Evolutionary conservation across 805 yeast genomes (phyloP).

Genomic region (Metschnikowia vanudenii): DNA sequence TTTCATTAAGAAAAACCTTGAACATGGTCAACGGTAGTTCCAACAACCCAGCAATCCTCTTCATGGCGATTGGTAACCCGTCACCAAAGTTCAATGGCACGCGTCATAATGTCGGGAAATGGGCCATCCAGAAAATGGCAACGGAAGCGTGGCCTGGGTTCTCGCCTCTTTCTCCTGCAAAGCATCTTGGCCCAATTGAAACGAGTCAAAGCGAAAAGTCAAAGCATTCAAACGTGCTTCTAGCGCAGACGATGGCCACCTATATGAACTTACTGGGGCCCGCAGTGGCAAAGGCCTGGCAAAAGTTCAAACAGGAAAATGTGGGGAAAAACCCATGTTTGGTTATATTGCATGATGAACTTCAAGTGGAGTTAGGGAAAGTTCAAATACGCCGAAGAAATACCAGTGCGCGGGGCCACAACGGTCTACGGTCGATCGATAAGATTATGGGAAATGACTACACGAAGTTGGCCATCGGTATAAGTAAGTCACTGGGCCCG

Average conservation of each 20-base stretch:
- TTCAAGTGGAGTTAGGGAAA: constrained; percentile 64
- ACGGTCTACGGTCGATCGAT: constrained; percentile 68
- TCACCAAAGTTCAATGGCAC: constrained; percentile 58
- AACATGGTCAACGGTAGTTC: neutral
- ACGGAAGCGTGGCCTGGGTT: constrained; percentile 26
- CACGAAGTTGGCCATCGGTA: constrained; percentile 72
- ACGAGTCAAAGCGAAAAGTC: constrained; percentile 1
- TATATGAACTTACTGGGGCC: constrained; percentile 73
- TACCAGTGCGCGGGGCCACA: constrained; percentile 76
- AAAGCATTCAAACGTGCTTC: constrained; percentile 24
- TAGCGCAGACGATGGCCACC: constrained; percentile 51
- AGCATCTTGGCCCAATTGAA: constrained; percentile 1
- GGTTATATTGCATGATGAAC: constrained; percentile 76
- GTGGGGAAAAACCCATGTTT: constrained; percentile 30
- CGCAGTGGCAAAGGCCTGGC: constrained; percentile 52
- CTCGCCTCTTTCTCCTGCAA: constrained; percentile 14
- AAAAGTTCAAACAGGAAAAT: constrained; percentile 22
- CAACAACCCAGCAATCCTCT: constrained; percentile 1
- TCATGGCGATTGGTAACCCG: constrained; percentile 71
- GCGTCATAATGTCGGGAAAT: constrained; percentile 78
- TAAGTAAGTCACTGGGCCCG: constrained; percentile 60
- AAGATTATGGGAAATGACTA: constrained; percentile 48
- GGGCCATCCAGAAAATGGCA: constrained; percentile 40
- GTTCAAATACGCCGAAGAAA: constrained; percentile 59
- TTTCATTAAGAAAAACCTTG: neutral